Percentiles rank a stretch among this genome's conserved stretches.
phyloP scores from a whole-genome alignment of 163 green algal species.

The Scenedesmus sp. region DNA sequence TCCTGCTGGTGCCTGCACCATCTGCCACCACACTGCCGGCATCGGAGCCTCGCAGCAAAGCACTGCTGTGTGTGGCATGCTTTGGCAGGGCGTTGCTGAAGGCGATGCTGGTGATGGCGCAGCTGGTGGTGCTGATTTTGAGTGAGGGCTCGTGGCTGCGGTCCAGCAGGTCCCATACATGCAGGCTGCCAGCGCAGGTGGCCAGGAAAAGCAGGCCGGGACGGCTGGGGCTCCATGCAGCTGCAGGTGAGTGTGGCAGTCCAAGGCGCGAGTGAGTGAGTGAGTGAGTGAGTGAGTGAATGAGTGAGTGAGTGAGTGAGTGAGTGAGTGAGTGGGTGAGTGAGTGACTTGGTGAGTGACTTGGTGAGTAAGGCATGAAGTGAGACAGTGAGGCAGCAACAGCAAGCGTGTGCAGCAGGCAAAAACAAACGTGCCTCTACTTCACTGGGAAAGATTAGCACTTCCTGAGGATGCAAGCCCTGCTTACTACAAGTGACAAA shows the following conservation, averaged over 20 bases:
- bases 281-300: neutral
- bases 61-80: neutral
- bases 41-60: slow-evolving; percentile 43
- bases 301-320: neutral
- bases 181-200: slow-evolving; percentile 72
- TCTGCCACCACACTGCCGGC: neutral
- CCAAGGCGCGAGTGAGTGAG: neutral
- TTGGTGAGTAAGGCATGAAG: no score
- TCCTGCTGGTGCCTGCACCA: neutral
- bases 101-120: slow-evolving; percentile 66
- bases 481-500: no score
- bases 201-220: slow-evolving; percentile 84
- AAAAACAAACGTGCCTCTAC: no score
- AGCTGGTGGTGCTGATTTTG: slow-evolving; percentile 48
- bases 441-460: no score
- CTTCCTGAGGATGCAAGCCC: no score
- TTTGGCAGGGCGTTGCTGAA: slow-evolving; percentile 66
- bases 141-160: slow-evolving; percentile 84
- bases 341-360: no score
- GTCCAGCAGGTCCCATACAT: slow-evolving; percentile 92
- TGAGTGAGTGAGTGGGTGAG: neutral
- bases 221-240: slow-evolving; percentile 84
- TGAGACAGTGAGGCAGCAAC: no score
- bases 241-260: slow-evolving; percentile 33
- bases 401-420: no score